Evolutionary conservation across 169 alveolate genomes (phyloP).

Genomic region (Plasmodium fragile): DNA sequence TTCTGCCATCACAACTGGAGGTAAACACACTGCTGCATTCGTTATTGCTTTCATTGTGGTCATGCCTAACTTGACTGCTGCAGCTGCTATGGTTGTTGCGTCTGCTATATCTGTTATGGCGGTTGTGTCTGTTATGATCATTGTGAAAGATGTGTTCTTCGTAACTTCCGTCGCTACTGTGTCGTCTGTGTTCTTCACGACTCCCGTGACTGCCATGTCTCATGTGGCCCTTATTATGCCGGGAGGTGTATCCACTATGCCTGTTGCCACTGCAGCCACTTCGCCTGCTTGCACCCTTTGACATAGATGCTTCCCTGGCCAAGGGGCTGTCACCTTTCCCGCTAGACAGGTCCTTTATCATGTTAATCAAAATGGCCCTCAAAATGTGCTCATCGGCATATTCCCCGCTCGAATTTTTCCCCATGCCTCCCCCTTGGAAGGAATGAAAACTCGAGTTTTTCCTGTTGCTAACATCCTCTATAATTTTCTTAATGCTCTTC

Average conservation of each 20-base stretch:
- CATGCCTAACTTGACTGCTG: background rate
- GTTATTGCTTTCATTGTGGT: background rate
- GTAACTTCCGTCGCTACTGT: background rate
- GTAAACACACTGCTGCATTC: background rate
- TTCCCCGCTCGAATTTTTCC: background rate
- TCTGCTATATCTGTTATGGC: background rate
- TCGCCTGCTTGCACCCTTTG: background rate
- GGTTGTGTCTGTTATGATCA: background rate
- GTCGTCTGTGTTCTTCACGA: background rate
- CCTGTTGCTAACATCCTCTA: constrained; percentile 9
- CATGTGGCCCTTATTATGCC: background rate
- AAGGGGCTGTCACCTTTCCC: constrained; percentile 2
- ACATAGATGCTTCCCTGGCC: background rate
- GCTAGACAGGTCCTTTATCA: constrained; percentile 19
- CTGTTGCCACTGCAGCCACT: background rate
- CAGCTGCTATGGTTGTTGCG: background rate
- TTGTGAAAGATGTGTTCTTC: background rate
- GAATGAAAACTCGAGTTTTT: background rate
- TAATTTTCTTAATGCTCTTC: background rate
- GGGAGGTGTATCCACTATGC: background rate
- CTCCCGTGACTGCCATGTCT: background rate
- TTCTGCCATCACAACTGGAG: background rate
- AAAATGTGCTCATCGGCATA: constrained; percentile 29
- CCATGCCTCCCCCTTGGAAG: background rate
- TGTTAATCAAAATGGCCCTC: constrained; percentile 34